Evolutionary conservation across 331 rosid species (phyloP), one percentile per base, ranked within the genome.

Genomic region (Malus hybrid): DNA sequence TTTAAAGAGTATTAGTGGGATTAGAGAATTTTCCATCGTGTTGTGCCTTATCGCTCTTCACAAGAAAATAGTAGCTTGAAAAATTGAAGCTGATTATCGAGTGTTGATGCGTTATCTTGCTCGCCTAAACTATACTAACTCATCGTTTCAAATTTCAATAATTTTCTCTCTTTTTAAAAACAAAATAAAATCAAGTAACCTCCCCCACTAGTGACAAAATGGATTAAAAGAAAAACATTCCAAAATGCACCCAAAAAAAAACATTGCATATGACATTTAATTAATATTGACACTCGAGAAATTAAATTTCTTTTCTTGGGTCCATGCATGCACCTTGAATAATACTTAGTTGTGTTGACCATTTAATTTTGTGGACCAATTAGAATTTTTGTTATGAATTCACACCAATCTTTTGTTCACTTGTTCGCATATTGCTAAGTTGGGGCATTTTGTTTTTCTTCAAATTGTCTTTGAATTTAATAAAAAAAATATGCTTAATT

Each of bases 291-390:
- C 39, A 9, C 46, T 19, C 16, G 8, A 14, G 39, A 73, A 46
- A 27, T 62, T 18, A 31, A 56, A 7, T 28, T 46, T 42, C 7
- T 29, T 61, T 50, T 50, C 15, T 48, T 48, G 54, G n/a, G 76
- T 33, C 74, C 19, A 65, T 72, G 57, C 82, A 65, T 73, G 78
- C 24, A 66, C 73, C 78, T 56, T 34, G 11, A 11, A n/a, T 13
- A 14, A 22, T 5, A 9, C 63, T 1, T 57, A 20, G 63, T 20
- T 57, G 13, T 57, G 11, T 57, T 3, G 13, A 42, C 48, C 14
- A 42, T 42, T 42, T 42, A 10, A 42, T 42, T 42, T 42, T 57
- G 31, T 10, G 31, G 64, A 59, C 31, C 64, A 10, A 8, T 20
- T 57, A 57, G 28, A 57, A 57, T 20, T 57, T 22, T n/a, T 10